Percentiles rank a stretch among this genome's conserved stretches.
Evolutionary conservation across 2,329 filamentous ascomycete genomes (phyloP).

Genomic region (Zarea fungicola): DNA sequence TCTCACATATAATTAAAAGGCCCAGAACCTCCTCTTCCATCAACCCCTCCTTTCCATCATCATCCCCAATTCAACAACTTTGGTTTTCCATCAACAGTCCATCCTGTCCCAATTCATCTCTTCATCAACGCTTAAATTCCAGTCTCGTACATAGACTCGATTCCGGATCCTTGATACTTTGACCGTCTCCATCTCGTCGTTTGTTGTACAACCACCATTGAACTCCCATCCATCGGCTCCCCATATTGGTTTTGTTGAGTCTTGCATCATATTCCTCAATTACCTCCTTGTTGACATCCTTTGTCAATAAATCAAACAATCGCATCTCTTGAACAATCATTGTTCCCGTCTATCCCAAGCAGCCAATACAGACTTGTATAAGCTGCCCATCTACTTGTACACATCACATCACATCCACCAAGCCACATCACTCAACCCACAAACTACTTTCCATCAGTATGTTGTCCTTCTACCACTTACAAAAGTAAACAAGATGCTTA

Average conservation of each 20-base stretch:
- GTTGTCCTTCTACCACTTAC: not conserved
- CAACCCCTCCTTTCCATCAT: conserved; percentile 9
- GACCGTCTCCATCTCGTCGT: not conserved
- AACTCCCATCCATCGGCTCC: not conserved
- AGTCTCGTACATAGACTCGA: conserved; percentile 1
- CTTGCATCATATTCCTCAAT: no score
- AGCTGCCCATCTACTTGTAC: no score
- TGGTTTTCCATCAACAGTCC: conserved; percentile 12
- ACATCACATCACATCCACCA: no score
- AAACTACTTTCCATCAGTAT: conserved; percentile 2
- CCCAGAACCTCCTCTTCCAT: conserved; percentile 2
- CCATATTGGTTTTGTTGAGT: not conserved
- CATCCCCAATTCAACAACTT: conserved; percentile 5
- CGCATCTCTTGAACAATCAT: no score
- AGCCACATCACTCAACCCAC: no score
- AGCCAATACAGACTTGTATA: no score
- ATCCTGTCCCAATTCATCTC: conserved; percentile 11
- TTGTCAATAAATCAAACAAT: no score
- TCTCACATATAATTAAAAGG: conserved; percentile 11
- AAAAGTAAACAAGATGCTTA: not conserved
- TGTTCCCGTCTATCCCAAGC: no score
- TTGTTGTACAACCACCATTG: not conserved
- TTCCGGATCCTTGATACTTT: not conserved
- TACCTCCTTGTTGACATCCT: no score
- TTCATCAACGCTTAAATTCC: conserved; percentile 5